phyloP scores from a whole-genome alignment of 1,284 basidiomycete species.

The Fomitopsis palustris region DNA sequence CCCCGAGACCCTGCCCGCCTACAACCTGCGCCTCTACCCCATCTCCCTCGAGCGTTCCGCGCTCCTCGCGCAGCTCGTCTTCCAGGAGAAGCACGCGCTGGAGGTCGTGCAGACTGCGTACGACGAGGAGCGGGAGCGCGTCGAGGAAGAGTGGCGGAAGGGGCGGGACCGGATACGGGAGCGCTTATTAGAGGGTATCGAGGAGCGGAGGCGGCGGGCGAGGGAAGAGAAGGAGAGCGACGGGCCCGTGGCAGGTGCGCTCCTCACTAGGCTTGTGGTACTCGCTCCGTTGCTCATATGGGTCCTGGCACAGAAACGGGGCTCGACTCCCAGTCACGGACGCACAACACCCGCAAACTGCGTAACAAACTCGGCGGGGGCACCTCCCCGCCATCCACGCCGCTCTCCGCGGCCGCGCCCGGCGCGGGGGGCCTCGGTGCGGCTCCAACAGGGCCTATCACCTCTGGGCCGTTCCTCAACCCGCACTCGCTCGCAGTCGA shows the following conservation, averaged over 20 bases:
- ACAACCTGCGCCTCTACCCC: conserved; percentile 67
- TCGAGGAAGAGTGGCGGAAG: conserved; percentile 75
- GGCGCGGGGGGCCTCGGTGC: conserved; percentile 31
- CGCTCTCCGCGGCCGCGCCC: conserved; percentile 31
- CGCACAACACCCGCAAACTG: conserved; percentile 77
- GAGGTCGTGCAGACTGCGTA: conserved; percentile 64
- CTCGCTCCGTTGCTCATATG: conserved; percentile 1
- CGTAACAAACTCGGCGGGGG: conserved; percentile 65
- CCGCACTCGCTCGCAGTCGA: conserved; percentile 79
- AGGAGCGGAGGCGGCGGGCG: conserved; percentile 69
- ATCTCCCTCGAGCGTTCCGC: conserved; percentile 72
- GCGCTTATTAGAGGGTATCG: conserved; percentile 75
- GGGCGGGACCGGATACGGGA: conserved; percentile 70
- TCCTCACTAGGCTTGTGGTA: neutral
- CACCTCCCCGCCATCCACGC: conserved; percentile 60
- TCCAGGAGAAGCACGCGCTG: conserved; percentile 61
- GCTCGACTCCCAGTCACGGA: conserved; percentile 68
- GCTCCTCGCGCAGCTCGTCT: conserved; percentile 55
- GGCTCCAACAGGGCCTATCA: conserved; percentile 49
- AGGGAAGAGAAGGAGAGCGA: conserved; percentile 82
- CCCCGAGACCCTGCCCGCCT: conserved; percentile 60
- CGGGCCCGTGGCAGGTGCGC: conserved; percentile 58
- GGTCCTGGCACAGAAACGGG: conserved; percentile 46
- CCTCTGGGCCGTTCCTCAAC: conserved; percentile 65
- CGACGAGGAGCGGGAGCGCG: conserved; percentile 69